phyloP scores from a whole-genome alignment of 164 flowering plant species.

The Aristolochia californica region DNA sequence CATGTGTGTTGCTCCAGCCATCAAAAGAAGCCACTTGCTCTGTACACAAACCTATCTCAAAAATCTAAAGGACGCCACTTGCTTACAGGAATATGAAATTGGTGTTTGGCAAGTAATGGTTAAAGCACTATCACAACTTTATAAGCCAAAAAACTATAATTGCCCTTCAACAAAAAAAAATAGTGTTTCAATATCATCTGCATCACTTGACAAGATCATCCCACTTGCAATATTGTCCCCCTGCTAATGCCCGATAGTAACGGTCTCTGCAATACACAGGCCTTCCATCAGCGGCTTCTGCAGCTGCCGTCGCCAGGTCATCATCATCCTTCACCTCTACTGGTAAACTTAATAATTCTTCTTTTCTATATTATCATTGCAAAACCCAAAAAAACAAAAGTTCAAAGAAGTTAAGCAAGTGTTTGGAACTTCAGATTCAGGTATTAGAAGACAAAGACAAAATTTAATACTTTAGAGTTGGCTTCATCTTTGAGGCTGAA shows the following conservation, averaged over 20 bases:
- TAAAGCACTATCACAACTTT: too few species aligned
- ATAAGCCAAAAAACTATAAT: too few species aligned
- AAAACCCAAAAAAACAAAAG: not conserved
- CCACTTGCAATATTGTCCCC: constrained; percentile 99
- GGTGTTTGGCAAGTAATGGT: too few species aligned
- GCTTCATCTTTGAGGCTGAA: constrained; percentile 30
- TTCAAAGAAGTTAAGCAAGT: too few species aligned
- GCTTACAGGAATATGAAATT: too few species aligned
- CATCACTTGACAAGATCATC: constrained; percentile 64
- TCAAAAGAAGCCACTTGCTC: too few species aligned
- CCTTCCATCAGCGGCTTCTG: constrained; percentile 95
- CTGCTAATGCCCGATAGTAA: constrained; percentile 88
- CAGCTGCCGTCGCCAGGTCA: constrained; percentile 91
- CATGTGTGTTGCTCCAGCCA: too few species aligned
- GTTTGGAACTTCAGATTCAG: too few species aligned
- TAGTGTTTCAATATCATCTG: not conserved
- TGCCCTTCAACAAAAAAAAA: not conserved
- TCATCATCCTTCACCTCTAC: constrained; percentile 65
- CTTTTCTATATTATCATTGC: constrained; percentile 40
- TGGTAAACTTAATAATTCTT: constrained; percentile 69
- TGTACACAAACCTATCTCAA: too few species aligned
- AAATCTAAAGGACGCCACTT: too few species aligned
- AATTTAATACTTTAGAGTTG: too few species aligned
- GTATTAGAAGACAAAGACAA: too few species aligned
- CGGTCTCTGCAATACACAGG: constrained; percentile 96